Conservation (phyloP, 441 rosid species). For the Gossypium laxum region DNA sequence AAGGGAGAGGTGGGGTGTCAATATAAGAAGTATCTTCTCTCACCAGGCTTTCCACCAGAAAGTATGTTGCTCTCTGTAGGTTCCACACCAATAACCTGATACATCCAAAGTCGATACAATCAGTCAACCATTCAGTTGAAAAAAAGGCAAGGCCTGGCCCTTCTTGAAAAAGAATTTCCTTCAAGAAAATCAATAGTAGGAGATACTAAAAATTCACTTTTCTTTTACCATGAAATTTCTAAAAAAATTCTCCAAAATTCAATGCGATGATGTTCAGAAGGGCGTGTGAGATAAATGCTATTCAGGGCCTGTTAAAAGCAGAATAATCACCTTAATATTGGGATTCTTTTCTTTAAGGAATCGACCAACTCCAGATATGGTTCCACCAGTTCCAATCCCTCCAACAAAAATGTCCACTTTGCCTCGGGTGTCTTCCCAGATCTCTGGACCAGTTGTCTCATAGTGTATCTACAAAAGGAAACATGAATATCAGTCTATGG, state of each 20-base stretch:
- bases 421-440: slow-evolving; percentile 91
- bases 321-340: slow-evolving; percentile 51
- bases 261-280: slow-evolving; percentile 6
- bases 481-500: slow-evolving; percentile 9
- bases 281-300: not conserved
- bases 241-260: not conserved
- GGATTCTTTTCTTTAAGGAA: slow-evolving; percentile 82
- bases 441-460: slow-evolving; percentile 96
- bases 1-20: not conserved
- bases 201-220: slow-evolving; percentile 7
- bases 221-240: slow-evolving; percentile 1
- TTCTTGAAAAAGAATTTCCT: slow-evolving; percentile 7
- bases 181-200: slow-evolving; percentile 4
- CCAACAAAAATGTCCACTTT: slow-evolving; percentile 82
- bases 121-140: not conserved
- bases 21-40: slow-evolving; percentile 13
- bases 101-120: slow-evolving; percentile 20
- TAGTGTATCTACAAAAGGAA: slow-evolving; percentile 58
- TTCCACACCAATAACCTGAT: slow-evolving; percentile 82
- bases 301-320: not conserved
- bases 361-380: slow-evolving; percentile 71
- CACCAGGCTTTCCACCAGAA: slow-evolving; percentile 96
- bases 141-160: slow-evolving; percentile 6
- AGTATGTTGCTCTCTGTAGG: slow-evolving; percentile 84
- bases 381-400: slow-evolving; percentile 95